phyloP scores from a whole-genome alignment of 805 yeast species.

The Candida broadrunensis region DNA sequence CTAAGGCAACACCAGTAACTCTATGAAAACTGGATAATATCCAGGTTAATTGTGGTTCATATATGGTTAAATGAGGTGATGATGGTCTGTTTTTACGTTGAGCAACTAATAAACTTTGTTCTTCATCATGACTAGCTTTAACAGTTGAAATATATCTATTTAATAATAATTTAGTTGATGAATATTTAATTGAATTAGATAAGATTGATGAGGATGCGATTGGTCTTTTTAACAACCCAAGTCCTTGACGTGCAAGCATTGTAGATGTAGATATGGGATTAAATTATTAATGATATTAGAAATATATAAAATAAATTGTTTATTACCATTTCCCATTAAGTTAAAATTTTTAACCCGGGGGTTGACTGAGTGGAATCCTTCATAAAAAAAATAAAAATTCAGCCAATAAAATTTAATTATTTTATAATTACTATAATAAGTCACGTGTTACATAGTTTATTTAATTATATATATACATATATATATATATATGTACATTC shows the following conservation, averaged over 20 bases:
- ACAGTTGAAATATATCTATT: constrained; percentile 28
- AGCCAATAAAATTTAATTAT: too few species aligned
- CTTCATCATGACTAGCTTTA: constrained; percentile 57
- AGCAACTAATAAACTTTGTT: constrained; percentile 64
- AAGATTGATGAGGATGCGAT: constrained; percentile 7
- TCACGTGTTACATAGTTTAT: too few species aligned
- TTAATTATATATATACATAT: too few species aligned
- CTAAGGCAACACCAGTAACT: constrained; percentile 82
- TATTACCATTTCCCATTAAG: too few species aligned
- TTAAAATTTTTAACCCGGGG: too few species aligned
- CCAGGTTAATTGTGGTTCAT: constrained; percentile 89
- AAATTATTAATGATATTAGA: background rate
- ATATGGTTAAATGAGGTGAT: constrained; percentile 87
- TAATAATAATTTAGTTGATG: constrained; percentile 5
- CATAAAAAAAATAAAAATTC: too few species aligned
- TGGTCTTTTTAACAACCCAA: constrained; percentile 23
- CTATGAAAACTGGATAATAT: constrained; percentile 80
- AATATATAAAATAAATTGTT: background rate
- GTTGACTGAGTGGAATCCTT: too few species aligned
- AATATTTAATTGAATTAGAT: constrained; percentile 6
- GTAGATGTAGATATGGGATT: constrained; percentile 5
- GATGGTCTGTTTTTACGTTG: constrained; percentile 88
- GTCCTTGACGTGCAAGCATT: constrained; percentile 34
- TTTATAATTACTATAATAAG: too few species aligned
- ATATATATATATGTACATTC: too few species aligned